Evolutionary conservation across 2,329 filamentous ascomycete genomes (phyloP).

Genomic region (Fusarium sp.): DNA sequence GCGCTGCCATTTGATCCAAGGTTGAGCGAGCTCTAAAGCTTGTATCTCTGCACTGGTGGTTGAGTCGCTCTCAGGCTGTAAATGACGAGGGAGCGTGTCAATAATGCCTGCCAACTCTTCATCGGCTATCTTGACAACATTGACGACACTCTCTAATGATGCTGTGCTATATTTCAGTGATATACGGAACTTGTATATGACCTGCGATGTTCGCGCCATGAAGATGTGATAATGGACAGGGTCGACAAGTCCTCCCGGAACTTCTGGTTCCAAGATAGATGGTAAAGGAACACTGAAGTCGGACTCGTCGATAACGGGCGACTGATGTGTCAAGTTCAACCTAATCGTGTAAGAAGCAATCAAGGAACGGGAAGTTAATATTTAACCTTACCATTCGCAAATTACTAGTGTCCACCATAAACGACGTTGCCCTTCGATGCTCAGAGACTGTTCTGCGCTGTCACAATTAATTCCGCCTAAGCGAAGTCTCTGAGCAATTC

Average conservation of each 20-base stretch:
- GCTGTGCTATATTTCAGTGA: not conserved
- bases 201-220: not conserved
- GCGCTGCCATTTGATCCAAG: not conserved
- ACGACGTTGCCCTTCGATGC: not conserved
- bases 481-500: not conserved
- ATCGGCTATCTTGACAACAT: not conserved
- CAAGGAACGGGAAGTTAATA: not conserved
- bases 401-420: not conserved
- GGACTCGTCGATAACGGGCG: not conserved
- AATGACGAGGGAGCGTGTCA: not conserved
- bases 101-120: not conserved
- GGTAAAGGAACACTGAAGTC: not conserved
- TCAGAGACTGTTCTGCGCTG: not conserved
- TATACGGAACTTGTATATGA: not conserved
- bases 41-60: not conserved
- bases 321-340: not conserved
- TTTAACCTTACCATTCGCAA: not conserved
- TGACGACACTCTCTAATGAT: not conserved
- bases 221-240: not conserved
- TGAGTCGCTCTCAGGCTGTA: not conserved
- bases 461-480: not conserved
- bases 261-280: not conserved
- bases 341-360: not conserved
- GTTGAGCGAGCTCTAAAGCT: not conserved
- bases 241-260: not conserved